phyloP scores from a whole-genome alignment of 1,139 yeast species.

The Hemisphaericaspora subhashii region DNA sequence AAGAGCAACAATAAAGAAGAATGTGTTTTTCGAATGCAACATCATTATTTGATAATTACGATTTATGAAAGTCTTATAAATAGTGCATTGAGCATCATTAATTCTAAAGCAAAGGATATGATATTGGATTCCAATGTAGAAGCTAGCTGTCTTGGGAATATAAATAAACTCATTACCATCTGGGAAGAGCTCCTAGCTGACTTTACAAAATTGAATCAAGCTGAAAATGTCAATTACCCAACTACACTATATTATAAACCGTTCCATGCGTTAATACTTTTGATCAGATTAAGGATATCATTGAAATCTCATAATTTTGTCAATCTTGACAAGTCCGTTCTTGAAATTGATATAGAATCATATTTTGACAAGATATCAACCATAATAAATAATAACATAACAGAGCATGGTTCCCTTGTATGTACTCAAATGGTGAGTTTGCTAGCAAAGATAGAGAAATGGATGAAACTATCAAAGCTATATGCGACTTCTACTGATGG shows the following conservation, averaged over 20 bases:
- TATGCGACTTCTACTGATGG: slow-evolving; percentile 1
- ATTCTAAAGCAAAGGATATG: slow-evolving; percentile 1
- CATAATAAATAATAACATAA: slow-evolving; percentile 23
- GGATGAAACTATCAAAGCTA: slow-evolving; percentile 46
- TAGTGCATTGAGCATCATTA: slow-evolving; percentile 20
- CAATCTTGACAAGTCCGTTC: slow-evolving; percentile 12
- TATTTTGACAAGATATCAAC: slow-evolving; percentile 32
- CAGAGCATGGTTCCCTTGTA: slow-evolving; percentile 33
- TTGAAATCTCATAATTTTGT: slow-evolving; percentile 37
- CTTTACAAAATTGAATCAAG: slow-evolving; percentile 38
- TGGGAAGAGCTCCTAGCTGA: slow-evolving; percentile 47
- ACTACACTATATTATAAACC: slow-evolving; percentile 58
- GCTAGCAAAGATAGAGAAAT: slow-evolving; percentile 44
- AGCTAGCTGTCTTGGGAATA: slow-evolving; percentile 30
- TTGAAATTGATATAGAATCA: slow-evolving; percentile 36
- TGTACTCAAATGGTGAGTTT: slow-evolving; percentile 44
- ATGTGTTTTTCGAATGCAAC: slow-evolving; percentile 36
- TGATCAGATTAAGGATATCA: slow-evolving; percentile 45
- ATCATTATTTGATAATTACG: slow-evolving; percentile 48
- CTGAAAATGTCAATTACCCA: slow-evolving; percentile 44
- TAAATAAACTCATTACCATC: slow-evolving; percentile 39
- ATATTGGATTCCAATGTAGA: slow-evolving; percentile 13
- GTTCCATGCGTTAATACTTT: slow-evolving; percentile 51
- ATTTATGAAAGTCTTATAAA: slow-evolving; percentile 50
- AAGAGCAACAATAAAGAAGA: slow-evolving; percentile 38